These are phyloP conservation scores for Ettlia oleoabundans DNA, from an alignment of 139 green algal genomes.

Conservation along the genomic window DNA sequence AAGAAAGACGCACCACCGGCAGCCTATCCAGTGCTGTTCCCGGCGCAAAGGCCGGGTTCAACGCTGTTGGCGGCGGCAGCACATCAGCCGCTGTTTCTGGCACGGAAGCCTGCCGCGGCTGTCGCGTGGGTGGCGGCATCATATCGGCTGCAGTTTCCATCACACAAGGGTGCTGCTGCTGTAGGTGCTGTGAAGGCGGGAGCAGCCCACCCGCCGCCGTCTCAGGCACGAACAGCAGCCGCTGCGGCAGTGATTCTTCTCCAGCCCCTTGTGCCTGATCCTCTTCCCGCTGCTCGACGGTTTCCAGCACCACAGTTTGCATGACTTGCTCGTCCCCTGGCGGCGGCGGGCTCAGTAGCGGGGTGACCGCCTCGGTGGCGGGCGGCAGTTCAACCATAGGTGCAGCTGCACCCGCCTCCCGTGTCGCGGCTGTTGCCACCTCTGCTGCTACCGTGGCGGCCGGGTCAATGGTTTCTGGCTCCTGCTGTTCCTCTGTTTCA, in stretches of 20 bases:
- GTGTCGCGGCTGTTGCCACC: neutral
- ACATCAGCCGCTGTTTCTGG: neutral
- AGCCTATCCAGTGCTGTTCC: too few relatives aligned
- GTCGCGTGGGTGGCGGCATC: neutral
- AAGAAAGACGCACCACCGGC: neutral
- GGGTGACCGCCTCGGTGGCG: neutral
- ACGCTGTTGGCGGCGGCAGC: too few relatives aligned
- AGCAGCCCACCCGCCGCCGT: neutral
- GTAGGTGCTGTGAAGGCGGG: neutral
- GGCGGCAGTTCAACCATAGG: neutral
- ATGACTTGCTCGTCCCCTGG: neutral
- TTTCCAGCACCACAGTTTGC: neutral
- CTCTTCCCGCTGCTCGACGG: neutral
- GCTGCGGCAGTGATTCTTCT: neutral
- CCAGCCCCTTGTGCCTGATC: neutral
- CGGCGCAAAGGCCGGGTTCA: too few relatives aligned
- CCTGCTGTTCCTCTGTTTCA: neutral
- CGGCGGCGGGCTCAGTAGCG: neutral
- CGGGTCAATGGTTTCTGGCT: neutral
- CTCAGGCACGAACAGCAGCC: constrained; percentile 14
- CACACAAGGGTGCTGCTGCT: neutral
- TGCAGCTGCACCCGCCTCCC: neutral
- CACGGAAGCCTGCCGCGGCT: neutral
- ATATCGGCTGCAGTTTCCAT: neutral
- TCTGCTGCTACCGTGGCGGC: neutral